Conservation (phyloP, 2,329 filamentous ascomycete species). For the Cryphonectria nitschkei region DNA sequence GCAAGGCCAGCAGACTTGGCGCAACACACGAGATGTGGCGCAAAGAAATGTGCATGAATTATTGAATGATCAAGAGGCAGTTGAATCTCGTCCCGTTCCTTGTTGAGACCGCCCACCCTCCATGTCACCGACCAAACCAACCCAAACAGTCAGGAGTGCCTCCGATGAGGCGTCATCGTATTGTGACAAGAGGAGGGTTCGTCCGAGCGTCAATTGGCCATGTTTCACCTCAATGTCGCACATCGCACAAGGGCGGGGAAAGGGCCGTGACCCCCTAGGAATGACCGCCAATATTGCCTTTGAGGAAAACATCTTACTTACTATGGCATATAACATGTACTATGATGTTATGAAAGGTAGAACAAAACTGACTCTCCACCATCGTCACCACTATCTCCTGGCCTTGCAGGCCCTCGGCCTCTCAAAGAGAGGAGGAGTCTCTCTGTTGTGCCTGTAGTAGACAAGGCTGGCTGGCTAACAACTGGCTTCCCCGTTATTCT, state of each 20-base stretch:
- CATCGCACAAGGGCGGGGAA: constrained; percentile 29
- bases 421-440: background rate
- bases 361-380: background rate
- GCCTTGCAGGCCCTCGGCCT: background rate
- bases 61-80: background rate
- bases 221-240: constrained; percentile 29
- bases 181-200: constrained; percentile 6
- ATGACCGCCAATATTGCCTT: background rate
- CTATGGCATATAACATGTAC: background rate
- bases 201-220: constrained; percentile 25
- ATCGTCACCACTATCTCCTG: background rate
- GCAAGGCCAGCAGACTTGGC: background rate
- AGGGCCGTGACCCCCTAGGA: background rate
- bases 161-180: constrained; percentile 1
- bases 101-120: background rate
- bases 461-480: background rate
- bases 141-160: background rate
- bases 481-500: background rate
- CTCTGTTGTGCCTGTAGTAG: background rate
- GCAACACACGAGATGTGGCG: constrained; percentile 5
- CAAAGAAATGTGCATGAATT: background rate
- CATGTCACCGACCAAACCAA: background rate
- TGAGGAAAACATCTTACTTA: background rate
- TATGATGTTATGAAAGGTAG: background rate
- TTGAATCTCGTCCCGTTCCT: background rate